Evolutionary conservation across 106 monocot genomes (phyloP).

Genomic region (Acorus gramineus): DNA sequence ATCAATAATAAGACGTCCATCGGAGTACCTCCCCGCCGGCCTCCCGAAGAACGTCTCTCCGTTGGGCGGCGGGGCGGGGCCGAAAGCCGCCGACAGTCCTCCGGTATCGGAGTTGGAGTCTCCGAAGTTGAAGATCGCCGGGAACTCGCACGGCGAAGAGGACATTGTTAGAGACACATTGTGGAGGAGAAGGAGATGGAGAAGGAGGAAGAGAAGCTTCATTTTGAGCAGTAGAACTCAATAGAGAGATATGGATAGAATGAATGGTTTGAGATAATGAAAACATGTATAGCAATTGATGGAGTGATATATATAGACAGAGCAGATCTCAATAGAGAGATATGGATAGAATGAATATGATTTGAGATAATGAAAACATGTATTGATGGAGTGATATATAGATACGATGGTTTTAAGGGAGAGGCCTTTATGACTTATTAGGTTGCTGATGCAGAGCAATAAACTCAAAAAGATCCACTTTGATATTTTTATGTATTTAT

Average conservation of each 20-base stretch:
- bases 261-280: too few species aligned
- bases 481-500: too few species aligned
- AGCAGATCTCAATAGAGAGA: background rate
- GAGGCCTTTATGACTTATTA: too few species aligned
- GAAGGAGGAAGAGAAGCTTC: background rate
- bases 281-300: too few species aligned
- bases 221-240: background rate
- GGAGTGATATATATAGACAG: too few species aligned
- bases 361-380: too few species aligned
- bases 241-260: too few species aligned
- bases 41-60: conserved; percentile 28
- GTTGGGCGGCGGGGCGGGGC: conserved; percentile 26
- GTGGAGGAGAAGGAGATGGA: background rate
- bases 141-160: conserved; percentile 8
- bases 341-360: too few species aligned
- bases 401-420: too few species aligned
- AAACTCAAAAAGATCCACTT: too few species aligned
- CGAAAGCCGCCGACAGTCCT: conserved; percentile 24
- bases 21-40: conserved; percentile 23
- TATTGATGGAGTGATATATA: too few species aligned
- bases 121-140: conserved; percentile 30
- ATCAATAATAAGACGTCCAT: conserved; percentile 31
- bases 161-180: background rate
- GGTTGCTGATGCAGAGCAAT: too few species aligned
- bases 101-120: conserved; percentile 38